Conservation (phyloP, 805 yeast species). For the Kuraishia hungarica region DNA sequence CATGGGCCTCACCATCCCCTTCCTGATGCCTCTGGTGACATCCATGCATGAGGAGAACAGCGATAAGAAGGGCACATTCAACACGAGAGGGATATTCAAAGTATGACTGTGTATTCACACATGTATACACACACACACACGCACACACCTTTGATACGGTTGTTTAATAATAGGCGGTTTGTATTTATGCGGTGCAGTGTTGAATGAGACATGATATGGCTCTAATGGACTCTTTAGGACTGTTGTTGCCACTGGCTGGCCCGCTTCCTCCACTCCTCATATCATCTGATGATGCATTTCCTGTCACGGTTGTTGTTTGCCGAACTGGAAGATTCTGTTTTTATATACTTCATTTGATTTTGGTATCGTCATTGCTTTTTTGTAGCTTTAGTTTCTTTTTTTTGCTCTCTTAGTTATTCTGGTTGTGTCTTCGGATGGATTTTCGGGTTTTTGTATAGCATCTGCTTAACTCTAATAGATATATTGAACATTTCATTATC, state of each 20-base stretch:
- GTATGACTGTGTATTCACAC: background rate
- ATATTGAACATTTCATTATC: too few species aligned
- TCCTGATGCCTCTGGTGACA: slow-evolving; percentile 7
- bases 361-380: background rate
- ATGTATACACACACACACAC: too few species aligned
- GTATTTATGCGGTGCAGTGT: background rate
- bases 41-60: background rate
- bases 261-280: background rate
- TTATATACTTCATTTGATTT: background rate
- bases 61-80: background rate
- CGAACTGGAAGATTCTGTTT: background rate
- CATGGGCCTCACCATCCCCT: slow-evolving; percentile 25
- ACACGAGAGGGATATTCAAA: background rate
- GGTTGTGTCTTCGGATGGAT: background rate
- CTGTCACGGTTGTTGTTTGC: background rate
- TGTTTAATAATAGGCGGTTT: background rate
- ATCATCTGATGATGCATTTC: background rate
- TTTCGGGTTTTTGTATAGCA: background rate
- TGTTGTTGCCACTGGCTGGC: background rate
- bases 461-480: background rate
- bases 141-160: too few species aligned
- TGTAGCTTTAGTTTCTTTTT: background rate
- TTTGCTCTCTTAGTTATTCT: background rate
- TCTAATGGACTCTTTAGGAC: background rate
- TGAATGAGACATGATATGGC: background rate